Percentiles rank a stretch among this genome's conserved stretches.
phyloP scores from a whole-genome alignment of 75 land plant genomes.

The Larix kaempferi region DNA sequence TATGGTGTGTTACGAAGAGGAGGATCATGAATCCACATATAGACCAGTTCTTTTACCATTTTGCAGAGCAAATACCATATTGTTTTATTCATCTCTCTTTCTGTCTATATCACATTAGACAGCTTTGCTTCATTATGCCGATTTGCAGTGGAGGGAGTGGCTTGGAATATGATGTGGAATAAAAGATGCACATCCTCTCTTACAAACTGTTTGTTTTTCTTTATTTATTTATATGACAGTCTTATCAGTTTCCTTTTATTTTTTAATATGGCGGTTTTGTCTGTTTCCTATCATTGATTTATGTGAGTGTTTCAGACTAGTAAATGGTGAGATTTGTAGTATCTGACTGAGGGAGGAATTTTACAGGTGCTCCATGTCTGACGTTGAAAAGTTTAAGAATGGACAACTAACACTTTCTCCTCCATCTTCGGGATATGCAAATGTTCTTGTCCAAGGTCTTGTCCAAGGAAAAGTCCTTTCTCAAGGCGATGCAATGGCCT shows the following conservation, averaged over 20 bases:
- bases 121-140: too few relatives aligned
- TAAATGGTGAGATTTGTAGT: neutral
- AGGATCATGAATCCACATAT: too few relatives aligned
- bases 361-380: slow-evolving; percentile 44
- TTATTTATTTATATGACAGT: neutral
- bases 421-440: slow-evolving; percentile 29
- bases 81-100: too few relatives aligned
- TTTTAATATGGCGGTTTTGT: neutral
- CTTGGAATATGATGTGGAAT: neutral
- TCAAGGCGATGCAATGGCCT: slow-evolving; percentile 39
- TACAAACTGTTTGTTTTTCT: neutral
- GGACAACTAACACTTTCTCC: slow-evolving; percentile 31
- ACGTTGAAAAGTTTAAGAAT: slow-evolving; percentile 34
- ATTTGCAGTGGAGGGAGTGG: too few relatives aligned
- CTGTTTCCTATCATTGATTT: neutral
- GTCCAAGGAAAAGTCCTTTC: slow-evolving; percentile 49
- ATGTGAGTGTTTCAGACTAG: neutral
- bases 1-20: too few relatives aligned
- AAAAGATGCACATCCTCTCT: neutral
- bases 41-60: too few relatives aligned
- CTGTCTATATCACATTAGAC: too few relatives aligned
- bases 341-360: neutral
- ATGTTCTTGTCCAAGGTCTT: slow-evolving; percentile 35
- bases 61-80: too few relatives aligned
- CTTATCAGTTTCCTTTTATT: neutral